Evolutionary conservation across 441 rosid species (phyloP).

Genomic region (Populus hybrid): DNA sequence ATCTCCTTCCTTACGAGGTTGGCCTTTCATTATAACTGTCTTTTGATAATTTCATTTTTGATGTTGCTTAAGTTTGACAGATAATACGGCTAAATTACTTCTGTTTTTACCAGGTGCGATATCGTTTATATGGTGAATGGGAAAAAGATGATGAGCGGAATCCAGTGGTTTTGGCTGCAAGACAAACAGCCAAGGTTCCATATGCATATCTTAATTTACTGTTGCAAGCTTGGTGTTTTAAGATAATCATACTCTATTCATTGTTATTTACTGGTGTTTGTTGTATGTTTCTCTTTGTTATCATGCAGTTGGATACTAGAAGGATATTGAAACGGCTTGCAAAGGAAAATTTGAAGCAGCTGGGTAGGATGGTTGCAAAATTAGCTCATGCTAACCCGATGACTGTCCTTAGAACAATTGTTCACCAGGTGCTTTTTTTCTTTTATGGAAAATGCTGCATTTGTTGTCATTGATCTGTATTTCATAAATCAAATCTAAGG

Average conservation of each 20-base stretch:
- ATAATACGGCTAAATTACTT: slow-evolving; percentile 18
- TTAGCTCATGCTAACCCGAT: slow-evolving; percentile 99
- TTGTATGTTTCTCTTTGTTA: slow-evolving; percentile 3
- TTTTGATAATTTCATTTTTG: slow-evolving; percentile 18
- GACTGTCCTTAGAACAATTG: slow-evolving; percentile 98
- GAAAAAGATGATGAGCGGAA: slow-evolving; percentile 94
- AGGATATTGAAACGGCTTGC: slow-evolving; percentile 96
- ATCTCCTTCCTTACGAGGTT: slow-evolving; percentile 98
- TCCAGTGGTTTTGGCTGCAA: slow-evolving; percentile 91
- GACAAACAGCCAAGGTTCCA: slow-evolving; percentile 79
- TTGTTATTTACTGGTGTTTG: slow-evolving; percentile 1
- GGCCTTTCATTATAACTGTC: slow-evolving; percentile 25
- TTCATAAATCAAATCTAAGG: background rate
- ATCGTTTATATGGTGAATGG: slow-evolving; percentile 99
- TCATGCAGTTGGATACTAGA: slow-evolving; percentile 90
- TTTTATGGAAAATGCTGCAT: slow-evolving; percentile 4
- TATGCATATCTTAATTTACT: slow-evolving; percentile 11
- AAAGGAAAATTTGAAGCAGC: slow-evolving; percentile 97
- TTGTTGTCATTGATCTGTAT: background rate
- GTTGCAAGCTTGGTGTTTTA: slow-evolving; percentile 20
- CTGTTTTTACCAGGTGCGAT: slow-evolving; percentile 65
- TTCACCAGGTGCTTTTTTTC: slow-evolving; percentile 68
- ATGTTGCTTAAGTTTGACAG: slow-evolving; percentile 21
- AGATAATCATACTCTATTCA: slow-evolving; percentile 15
- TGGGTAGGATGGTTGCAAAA: slow-evolving; percentile 99